phyloP scores from a whole-genome alignment of 2,329 filamentous ascomycete species.

The Penicillium expansum region DNA sequence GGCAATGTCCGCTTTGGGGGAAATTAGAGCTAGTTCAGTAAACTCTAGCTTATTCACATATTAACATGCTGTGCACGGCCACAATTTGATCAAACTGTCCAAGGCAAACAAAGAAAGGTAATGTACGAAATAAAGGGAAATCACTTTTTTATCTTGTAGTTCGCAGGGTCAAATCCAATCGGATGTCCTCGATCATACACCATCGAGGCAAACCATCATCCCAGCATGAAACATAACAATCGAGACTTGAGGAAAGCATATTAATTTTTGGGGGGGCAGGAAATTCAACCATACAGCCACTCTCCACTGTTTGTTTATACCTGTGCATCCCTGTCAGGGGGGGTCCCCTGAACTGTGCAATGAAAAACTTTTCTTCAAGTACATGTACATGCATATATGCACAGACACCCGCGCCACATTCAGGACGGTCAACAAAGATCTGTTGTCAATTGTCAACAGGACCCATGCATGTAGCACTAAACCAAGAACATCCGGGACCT shows the following conservation, averaged over 20 bases:
- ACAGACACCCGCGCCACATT: conserved; percentile 18
- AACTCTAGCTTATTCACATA: background rate
- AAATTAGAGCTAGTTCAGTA: background rate
- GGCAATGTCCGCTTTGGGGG: background rate
- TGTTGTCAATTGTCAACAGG: conserved; percentile 3
- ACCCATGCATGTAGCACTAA: conserved; percentile 14
- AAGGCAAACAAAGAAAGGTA: background rate
- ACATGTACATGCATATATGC: conserved; percentile 17
- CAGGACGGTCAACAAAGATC: conserved; percentile 7
- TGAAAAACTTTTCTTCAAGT: conserved; percentile 11
- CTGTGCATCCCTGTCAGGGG: conserved; percentile 9
- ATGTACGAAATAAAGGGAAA: background rate
- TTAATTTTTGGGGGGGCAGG: background rate
- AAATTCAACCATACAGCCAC: background rate
- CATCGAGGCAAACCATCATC: conserved; percentile 3
- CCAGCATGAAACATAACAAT: conserved; percentile 6
- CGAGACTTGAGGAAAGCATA: background rate
- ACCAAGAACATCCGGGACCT: conserved; percentile 9
- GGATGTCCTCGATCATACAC: conserved; percentile 3
- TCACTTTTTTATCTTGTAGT: background rate
- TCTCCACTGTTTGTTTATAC: conserved; percentile 2
- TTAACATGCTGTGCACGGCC: conserved; percentile 1
- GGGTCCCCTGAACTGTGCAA: conserved; percentile 8
- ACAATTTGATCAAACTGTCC: background rate
- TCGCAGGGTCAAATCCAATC: conserved; percentile 13